These are phyloP conservation scores for Cavenderia fasciculata DNA, from an alignment of 78 protist species.

Conservation along the genomic window DNA sequence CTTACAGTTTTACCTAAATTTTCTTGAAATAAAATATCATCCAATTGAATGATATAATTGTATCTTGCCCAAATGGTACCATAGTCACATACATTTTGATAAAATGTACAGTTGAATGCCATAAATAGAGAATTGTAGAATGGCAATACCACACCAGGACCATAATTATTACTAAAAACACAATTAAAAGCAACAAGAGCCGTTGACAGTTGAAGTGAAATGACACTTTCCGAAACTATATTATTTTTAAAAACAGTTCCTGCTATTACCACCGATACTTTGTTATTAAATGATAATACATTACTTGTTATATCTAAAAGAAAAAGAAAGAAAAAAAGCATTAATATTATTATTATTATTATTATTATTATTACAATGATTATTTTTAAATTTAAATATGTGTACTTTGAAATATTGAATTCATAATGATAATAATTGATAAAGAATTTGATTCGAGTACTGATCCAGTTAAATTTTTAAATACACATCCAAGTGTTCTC, in stretches of 20 bases:
- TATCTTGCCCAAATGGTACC: background rate
- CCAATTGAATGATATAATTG: background rate
- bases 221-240: background rate
- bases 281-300: background rate
- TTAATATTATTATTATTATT: background rate
- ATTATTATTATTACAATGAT: background rate
- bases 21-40: background rate
- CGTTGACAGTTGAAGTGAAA: background rate
- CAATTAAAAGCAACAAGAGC: background rate
- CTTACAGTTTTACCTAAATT: conserved; percentile 1
- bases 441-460: conserved; percentile 15
- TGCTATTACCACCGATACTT: conserved; percentile 1
- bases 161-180: background rate
- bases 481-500: background rate
- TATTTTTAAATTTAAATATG: background rate
- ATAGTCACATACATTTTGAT: background rate
- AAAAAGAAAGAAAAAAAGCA: background rate
- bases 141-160: background rate
- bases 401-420: conserved; percentile 1
- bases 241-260: background rate
- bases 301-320: background rate
- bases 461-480: conserved; percentile 9
- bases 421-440: background rate
- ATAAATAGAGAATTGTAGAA: background rate
- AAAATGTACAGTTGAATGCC: background rate